Percentiles rank a stretch among this genome's conserved stretches.
Evolutionary conservation across 129 eudicot species (phyloP).

Genomic region (Rutidosis leptorrhynchoides): DNA sequence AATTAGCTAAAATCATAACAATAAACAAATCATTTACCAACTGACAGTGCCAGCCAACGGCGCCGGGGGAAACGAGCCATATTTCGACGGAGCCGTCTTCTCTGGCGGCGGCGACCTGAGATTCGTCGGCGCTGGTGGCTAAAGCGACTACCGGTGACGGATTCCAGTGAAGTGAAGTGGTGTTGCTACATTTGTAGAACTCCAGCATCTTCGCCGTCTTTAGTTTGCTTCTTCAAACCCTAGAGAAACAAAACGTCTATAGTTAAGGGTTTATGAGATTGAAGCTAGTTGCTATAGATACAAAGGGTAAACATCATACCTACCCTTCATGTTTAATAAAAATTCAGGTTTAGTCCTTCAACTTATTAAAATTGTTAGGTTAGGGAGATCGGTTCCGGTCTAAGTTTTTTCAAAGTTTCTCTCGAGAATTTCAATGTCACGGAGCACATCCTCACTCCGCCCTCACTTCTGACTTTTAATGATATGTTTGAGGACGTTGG

Average conservation of each 20-base stretch:
- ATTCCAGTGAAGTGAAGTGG: conserved; percentile 59
- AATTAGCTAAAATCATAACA: background rate
- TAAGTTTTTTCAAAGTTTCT: too few relatives aligned
- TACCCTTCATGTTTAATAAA: background rate
- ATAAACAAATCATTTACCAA: conserved; percentile 36
- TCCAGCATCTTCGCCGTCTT: conserved; percentile 42
- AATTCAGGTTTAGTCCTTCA: background rate
- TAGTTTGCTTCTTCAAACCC: conserved; percentile 24
- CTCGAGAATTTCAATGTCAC: too few relatives aligned
- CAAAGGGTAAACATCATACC: background rate
- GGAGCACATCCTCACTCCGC: too few relatives aligned
- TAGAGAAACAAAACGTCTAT: background rate
- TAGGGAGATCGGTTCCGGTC: too few relatives aligned
- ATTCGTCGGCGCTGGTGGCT: conserved; percentile 82
- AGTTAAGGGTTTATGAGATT: background rate
- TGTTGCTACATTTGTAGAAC: conserved; percentile 43
- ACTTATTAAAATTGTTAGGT: too few relatives aligned
- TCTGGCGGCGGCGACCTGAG: conserved; percentile 91
- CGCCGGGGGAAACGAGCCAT: conserved; percentile 97
- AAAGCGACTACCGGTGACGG: conserved; percentile 77
- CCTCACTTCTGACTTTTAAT: too few relatives aligned
- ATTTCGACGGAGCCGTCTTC: conserved; percentile 83
- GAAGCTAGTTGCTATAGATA: background rate
- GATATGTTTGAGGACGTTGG: too few relatives aligned
- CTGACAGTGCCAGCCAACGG: conserved; percentile 94